These are phyloP conservation scores for Globisporangium apiculatum DNA, from an alignment of 352 stramenopile genomes.

Conservation along the genomic window DNA sequence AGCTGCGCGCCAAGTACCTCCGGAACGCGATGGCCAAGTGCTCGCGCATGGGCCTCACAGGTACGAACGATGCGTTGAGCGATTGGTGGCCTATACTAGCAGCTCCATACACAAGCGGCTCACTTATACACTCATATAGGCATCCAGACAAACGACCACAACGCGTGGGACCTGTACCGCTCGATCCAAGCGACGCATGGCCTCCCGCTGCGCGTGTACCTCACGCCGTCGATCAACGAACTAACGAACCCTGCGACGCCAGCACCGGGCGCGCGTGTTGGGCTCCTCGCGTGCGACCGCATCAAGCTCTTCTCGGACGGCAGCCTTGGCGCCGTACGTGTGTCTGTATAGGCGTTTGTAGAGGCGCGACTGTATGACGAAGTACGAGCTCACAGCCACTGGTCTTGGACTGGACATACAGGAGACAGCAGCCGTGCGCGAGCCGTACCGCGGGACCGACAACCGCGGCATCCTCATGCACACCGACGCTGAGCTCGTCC, in stretches of 20 bases:
- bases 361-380: too few relatives aligned
- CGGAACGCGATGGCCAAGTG: slow-evolving; percentile 54
- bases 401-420: slow-evolving; percentile 10
- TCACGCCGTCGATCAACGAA: slow-evolving; percentile 69
- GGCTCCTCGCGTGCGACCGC: slow-evolving; percentile 71
- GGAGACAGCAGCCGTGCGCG: slow-evolving; percentile 79
- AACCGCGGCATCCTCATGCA: slow-evolving; percentile 85
- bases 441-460: slow-evolving; percentile 50
- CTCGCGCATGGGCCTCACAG: slow-evolving; percentile 69
- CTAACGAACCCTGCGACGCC: slow-evolving; percentile 35
- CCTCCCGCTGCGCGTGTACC: slow-evolving; percentile 70
- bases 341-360: too few relatives aligned
- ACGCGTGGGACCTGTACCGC: slow-evolving; percentile 73
- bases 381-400: too few relatives aligned
- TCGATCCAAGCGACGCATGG: slow-evolving; percentile 50
- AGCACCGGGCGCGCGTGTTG: slow-evolving; percentile 27
- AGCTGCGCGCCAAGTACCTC: slow-evolving; percentile 55
- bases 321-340: slow-evolving; percentile 72
- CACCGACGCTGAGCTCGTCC: slow-evolving; percentile 45
- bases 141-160: slow-evolving; percentile 84
- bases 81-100: not conserved
- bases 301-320: slow-evolving; percentile 89
- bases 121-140: slow-evolving; percentile 14
- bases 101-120: not conserved
- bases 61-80: slow-evolving; percentile 2